Evolutionary conservation across 371 early-diverging fungal genomes (phyloP), one percentile per base, ranked within the genome.

Genomic region (Syncephalastrum racemosum): DNA sequence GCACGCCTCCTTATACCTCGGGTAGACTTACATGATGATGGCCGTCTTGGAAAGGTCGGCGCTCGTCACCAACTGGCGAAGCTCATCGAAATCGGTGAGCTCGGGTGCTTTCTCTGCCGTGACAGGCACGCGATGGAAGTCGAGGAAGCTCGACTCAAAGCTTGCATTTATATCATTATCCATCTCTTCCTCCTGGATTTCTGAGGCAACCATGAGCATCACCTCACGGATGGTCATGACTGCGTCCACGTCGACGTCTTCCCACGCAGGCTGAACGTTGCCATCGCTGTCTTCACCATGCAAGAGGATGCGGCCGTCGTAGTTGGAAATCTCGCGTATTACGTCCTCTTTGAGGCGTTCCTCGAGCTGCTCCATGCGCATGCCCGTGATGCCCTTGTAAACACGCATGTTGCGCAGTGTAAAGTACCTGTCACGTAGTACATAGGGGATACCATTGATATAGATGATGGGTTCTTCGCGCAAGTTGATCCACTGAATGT

Each of bases 401-500:
- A 85, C 80, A 45, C 83, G 79, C 40, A 87, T 80, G 59, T 90
- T 88, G 19, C 89, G 77, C 15, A 90, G 59, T 1, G 87, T 83
- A 52, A 81, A 68, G 27, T 71, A 81, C n/a, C 81, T 68, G 58
- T 88, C 88, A 39, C 90, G 76, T 2, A 91, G 77, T 0, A 90
- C 90, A 66, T 87, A 88, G 5, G 92, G 89, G 10, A 75, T 66
- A n/a, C 85, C 87, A 51, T 87, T 84, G 53, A 91, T 79, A 60
- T 90, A 90, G 7, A 89, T 80, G 19, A 91, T 75, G 16, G 90
- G 90, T 56, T 91, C 90, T 62, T 91, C 89, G 43, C 91, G 75
- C 16, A 90, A 56, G 60, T 88, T 89, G 57, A 91, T 87, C 90
- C 90, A 90, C 18, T 85, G 48, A 15, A 90, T 57, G 22, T 59